Base-by-base conservation (phyloP, 2,329 filamentous ascomycete species). In the Seiridium cupressi region DNA sequence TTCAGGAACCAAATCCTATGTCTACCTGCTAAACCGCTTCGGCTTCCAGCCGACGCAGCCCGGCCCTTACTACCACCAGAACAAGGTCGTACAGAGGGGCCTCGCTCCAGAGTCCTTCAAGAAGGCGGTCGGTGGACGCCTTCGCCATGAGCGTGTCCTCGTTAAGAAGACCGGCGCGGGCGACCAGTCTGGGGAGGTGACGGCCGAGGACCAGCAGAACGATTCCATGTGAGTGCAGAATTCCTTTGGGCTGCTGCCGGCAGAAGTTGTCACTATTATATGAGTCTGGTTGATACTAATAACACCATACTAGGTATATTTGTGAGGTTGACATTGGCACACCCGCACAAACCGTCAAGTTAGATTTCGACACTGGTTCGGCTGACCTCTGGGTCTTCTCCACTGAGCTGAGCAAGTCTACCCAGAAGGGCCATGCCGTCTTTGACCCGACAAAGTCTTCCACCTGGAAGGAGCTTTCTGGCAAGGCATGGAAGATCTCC, bases 331-430 rank as follows among this genome's bases (percentile, higher is more conserved):
- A 75, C 11, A 87, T 92, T 62, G 89, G 89, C 35, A 88, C 83
- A 1, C 88, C 88, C 13, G 73, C 80, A 1, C 88, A 91, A 75
- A 85, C 75, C 51, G 65, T 88, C 48, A 81, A 80, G 63, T 72
- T 91, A 11, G 83, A 90, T 68, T 90, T 91, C 62, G 89, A 92
- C 70, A 90, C 88, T 44, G 88, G 88, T 26, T 89, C 86, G 9
- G 81, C 87, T 26, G 89, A 91, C 76, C 78, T 89, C 31, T 91
- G 87, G 89, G 84, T 86, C 75, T 85, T 83, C 74, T 87, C 84
- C 10, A 82, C 79, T 5, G 75, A 80, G 51, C 73, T 86, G 8
- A 71, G 77, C 26, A 66, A 73, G 11, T 62, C 63, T 3, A 68
- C 70, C 38, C 71, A 73, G 60, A 71, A 73, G 26, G 73, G 75